Percentiles rank a stretch among this genome's conserved stretches.
Conservation (phyloP, 176 grass and related monocot species). For the Carex scoparia region DNA sequence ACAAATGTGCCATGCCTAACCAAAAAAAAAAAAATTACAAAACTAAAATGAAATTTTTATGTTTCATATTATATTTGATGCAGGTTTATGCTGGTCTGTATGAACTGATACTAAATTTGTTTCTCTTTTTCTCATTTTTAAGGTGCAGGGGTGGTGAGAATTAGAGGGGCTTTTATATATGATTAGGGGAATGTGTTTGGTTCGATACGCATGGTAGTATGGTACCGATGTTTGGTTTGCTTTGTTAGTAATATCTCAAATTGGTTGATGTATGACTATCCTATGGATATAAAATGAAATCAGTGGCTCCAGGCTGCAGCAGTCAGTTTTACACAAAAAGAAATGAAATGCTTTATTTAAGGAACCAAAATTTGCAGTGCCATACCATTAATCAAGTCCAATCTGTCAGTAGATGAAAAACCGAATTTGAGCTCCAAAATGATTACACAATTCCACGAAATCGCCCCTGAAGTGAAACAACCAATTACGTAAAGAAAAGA, state of each 20-base stretch:
- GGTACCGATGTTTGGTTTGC: not conserved
- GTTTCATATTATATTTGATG: not conserved
- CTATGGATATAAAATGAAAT: not conserved
- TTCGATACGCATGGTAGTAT: not conserved
- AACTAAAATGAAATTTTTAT: not conserved
- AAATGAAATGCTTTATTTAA: not conserved
- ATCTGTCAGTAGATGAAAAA: not conserved
- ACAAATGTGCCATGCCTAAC: not conserved
- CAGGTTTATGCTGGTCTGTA: not conserved
- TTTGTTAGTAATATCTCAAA: not conserved
- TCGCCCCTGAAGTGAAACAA: not conserved
- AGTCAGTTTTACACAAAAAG: not conserved
- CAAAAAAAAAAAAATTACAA: not conserved
- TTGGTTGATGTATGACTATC: not conserved
- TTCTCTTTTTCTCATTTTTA: not conserved
- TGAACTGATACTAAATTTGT: not conserved
- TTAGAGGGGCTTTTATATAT: not conserved
- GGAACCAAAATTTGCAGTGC: not conserved
- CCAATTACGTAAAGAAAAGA: not conserved
- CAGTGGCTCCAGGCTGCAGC: not conserved
- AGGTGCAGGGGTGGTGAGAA: not conserved
- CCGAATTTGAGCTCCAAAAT: not conserved
- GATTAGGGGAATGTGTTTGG: not conserved
- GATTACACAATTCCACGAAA: not conserved
- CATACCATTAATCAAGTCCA: not conserved